Percentiles rank a stretch among this genome's conserved stretches.
phyloP scores from a whole-genome alignment of 805 yeast species.

The Metschnikowia kofuensis region DNA sequence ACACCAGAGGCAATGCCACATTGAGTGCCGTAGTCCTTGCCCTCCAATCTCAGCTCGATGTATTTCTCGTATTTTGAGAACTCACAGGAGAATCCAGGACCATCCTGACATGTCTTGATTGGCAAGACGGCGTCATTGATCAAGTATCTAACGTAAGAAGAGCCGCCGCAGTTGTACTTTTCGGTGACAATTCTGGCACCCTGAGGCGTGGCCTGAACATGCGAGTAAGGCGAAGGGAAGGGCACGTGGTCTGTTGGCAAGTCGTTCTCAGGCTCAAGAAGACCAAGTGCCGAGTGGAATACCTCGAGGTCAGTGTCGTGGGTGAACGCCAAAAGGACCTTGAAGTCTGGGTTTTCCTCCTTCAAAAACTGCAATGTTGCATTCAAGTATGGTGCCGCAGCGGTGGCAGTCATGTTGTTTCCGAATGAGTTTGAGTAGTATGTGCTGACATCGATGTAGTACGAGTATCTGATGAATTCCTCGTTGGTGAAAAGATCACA shows the following conservation, averaged over 20 bases:
- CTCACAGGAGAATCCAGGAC: constrained; percentile 45
- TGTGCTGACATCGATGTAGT: constrained; percentile 54
- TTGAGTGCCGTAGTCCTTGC: constrained; percentile 23
- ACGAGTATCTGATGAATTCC: constrained; percentile 63
- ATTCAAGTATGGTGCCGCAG: constrained; percentile 56
- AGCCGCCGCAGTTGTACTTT: constrained; percentile 29
- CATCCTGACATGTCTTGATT: constrained; percentile 29
- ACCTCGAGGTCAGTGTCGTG: constrained; percentile 71
- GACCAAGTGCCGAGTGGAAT: constrained; percentile 62
- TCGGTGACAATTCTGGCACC: constrained; percentile 40
- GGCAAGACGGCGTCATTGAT: constrained; percentile 42
- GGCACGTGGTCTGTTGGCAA: constrained; percentile 46
- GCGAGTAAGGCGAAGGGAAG: constrained; percentile 47
- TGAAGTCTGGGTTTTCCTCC: constrained; percentile 42
- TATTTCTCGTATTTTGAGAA: constrained; percentile 31
- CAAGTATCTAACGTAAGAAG: constrained; percentile 36
- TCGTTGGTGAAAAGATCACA: constrained; percentile 67
- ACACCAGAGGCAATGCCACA: constrained; percentile 23
- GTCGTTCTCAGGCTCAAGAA: constrained; percentile 41
- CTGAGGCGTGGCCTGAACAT: constrained; percentile 37
- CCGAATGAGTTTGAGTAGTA: constrained; percentile 69
- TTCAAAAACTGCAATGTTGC: constrained; percentile 49
- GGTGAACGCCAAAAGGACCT: constrained; percentile 65
- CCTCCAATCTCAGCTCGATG: constrained; percentile 27
- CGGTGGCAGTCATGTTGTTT: constrained; percentile 50